These are phyloP conservation scores for Fusarium domesticum DNA, from an alignment of 2,329 filamentous ascomycete genomes.

Conservation along the genomic window DNA sequence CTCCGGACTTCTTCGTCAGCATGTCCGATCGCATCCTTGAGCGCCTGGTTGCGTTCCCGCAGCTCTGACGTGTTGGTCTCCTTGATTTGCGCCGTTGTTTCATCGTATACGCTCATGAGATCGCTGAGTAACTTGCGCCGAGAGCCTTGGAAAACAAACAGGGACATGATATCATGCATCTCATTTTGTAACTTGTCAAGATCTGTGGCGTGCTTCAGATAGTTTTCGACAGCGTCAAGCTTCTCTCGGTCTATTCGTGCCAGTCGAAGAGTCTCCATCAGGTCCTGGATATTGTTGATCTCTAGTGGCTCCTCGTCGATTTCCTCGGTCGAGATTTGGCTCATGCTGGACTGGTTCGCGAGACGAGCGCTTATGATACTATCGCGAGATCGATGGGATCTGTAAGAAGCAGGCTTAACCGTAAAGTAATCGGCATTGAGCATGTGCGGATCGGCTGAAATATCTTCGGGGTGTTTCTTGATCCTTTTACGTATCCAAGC, in stretches of 20 bases:
- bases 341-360: constrained; percentile 38
- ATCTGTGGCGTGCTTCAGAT: constrained; percentile 76
- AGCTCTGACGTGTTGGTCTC: constrained; percentile 36
- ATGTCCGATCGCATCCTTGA: constrained; percentile 71
- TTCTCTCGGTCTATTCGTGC: constrained; percentile 88
- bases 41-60: constrained; percentile 55
- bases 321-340: constrained; percentile 38
- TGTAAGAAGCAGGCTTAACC: constrained; percentile 56
- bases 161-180: constrained; percentile 81
- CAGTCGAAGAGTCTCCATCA: constrained; percentile 65
- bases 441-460: constrained; percentile 57
- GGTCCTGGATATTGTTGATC: constrained; percentile 61
- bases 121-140: constrained; percentile 71
- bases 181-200: constrained; percentile 69
- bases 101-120: constrained; percentile 58
- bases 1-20: constrained; percentile 77
- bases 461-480: constrained; percentile 50
- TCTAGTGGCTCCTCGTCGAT: constrained; percentile 55
- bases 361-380: constrained; percentile 35
- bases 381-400: constrained; percentile 30
- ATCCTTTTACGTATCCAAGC: constrained; percentile 82
- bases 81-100: constrained; percentile 39
- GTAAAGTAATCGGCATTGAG: constrained; percentile 78
- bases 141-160: constrained; percentile 87
- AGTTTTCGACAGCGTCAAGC: constrained; percentile 76